phyloP scores from a whole-genome alignment of 768 basidiomycete species.

The Guyanaporus albipodus region DNA sequence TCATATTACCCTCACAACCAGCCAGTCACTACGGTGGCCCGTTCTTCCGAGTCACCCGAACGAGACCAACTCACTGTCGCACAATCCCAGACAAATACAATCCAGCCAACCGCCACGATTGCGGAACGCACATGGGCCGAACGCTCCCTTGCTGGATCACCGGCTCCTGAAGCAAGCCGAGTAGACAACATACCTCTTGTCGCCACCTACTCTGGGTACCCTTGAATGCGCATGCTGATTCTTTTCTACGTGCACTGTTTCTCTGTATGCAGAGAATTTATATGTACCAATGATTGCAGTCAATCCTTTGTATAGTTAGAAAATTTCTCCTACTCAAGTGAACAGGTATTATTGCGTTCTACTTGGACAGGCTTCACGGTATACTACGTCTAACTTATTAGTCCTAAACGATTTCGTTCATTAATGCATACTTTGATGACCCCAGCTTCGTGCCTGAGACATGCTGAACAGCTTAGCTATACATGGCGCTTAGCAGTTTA shows the following conservation, averaged over 20 bases:
- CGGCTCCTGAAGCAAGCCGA: slow-evolving; percentile 27
- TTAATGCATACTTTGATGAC: background rate
- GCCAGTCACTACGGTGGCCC: slow-evolving; percentile 39
- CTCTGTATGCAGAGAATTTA: background rate
- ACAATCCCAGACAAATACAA: slow-evolving; percentile 38
- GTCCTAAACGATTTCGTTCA: background rate
- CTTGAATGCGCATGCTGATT: background rate
- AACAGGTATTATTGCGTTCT: background rate
- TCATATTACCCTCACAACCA: slow-evolving; percentile 90
- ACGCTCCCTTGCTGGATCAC: slow-evolving; percentile 41
- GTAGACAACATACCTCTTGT: slow-evolving; percentile 43
- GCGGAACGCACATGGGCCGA: slow-evolving; percentile 39
- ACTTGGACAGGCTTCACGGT: slow-evolving; percentile 2
- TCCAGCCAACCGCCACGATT: slow-evolving; percentile 42
- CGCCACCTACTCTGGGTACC: slow-evolving; percentile 19
- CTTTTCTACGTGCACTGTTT: background rate
- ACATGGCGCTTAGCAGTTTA: too few relatives aligned
- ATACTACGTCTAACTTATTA: slow-evolving; percentile 14
- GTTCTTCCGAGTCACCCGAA: slow-evolving; percentile 26
- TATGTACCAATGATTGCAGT: slow-evolving; percentile 1
- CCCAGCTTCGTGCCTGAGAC: background rate
- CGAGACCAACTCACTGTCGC: slow-evolving; percentile 25
- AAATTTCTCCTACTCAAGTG: background rate
- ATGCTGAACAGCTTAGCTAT: too few relatives aligned
- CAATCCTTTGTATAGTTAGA: slow-evolving; percentile 9